Base-by-base conservation (phyloP, 495 filamentous ascomycete species). In the Podospora bellae-mahoneyi region DNA sequence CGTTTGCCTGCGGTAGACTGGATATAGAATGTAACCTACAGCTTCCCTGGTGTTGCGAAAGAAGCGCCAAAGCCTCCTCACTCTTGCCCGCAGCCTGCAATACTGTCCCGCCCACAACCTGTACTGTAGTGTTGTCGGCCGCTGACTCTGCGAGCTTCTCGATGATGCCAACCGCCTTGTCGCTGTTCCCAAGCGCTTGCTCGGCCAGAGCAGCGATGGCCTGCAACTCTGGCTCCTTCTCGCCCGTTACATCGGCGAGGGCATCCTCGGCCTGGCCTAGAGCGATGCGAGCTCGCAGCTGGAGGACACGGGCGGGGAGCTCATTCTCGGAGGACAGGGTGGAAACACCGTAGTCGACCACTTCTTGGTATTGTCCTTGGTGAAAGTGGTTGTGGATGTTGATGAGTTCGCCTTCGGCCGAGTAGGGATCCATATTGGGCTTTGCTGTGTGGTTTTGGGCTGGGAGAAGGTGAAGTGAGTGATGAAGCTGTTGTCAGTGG, bases 321-420 rank as follows among this genome's bases (percentile, higher is more conserved):
- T 82, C 79, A 80, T 97, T 97, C 73, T 90, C 86, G 67, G 89
- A 32, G 64, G 91, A 92, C 68, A 97, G 88, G 58, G 88, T 80
- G 5, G 89, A 85, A 28, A 87, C 88, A 79, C 92, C 88, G 80
- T 91, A 93, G 80, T 93, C 89, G 79, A 94, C 78, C 70, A 95
- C 93, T 66, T 86, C 81, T 64, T 89, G 82, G 86, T 92, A 97
- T 81, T 94, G 92, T 76, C 91, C 92, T 77, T 93, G 91, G 84
- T 95, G 91, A 87, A 97, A 97, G 83, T 91, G 87, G 81, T 90
- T 96, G 86, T 95, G 92, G 77, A 97, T 89, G 84, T 94, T 96
- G 78, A 97, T 88, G 72, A 99, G 88, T 82, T 99, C 95, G 83
- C 92, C 93, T 83, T 97, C 95, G 72, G 91, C 86, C 23, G 92